Evolutionary conservation across 208 protist species (phyloP).

Genomic region (Trypanosoma scelopori): DNA sequence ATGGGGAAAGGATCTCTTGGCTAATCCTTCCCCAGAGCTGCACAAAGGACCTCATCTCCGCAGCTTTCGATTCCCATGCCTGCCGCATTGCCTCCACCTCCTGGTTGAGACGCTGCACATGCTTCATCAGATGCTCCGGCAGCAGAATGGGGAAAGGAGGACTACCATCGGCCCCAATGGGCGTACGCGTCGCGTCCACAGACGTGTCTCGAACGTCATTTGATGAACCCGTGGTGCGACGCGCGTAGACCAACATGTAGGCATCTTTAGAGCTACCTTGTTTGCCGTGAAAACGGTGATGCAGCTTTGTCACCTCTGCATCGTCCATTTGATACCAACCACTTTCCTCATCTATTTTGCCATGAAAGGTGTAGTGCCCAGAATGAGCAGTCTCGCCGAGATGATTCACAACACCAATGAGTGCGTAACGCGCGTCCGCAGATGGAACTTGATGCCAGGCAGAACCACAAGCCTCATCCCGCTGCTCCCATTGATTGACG

Average conservation of each 20-base stretch:
- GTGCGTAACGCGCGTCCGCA: conserved; percentile 37
- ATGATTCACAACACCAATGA: conserved; percentile 78
- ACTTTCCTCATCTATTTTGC: conserved; percentile 33
- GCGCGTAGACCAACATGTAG: conserved; percentile 78
- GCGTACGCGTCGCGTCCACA: not conserved
- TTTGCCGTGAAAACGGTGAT: conserved; percentile 39
- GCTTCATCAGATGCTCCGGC: conserved; percentile 8
- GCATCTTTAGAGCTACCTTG: conserved; percentile 48
- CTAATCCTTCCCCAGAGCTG: conserved; percentile 14
- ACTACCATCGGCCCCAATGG: not conserved
- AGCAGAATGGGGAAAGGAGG: not conserved
- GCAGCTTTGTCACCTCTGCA: conserved; percentile 46
- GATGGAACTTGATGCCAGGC: not conserved
- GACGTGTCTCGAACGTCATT: not conserved
- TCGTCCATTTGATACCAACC: conserved; percentile 79
- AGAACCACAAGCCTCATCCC: conserved; percentile 15
- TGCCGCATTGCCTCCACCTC: conserved; percentile 6
- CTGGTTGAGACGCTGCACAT: conserved; percentile 21
- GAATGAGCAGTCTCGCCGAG: conserved; percentile 56
- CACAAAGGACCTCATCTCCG: conserved; percentile 15
- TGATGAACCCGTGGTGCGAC: not conserved
- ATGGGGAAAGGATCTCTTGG: conserved; percentile 5
- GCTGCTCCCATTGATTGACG: conserved; percentile 46
- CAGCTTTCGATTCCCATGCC: not conserved
- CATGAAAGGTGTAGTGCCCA: conserved; percentile 85